Percentiles rank a stretch among this genome's conserved stretches.
These are phyloP conservation scores for Polymyxa betae DNA, from an alignment of 208 protist genomes.

Conservation along the genomic window DNA sequence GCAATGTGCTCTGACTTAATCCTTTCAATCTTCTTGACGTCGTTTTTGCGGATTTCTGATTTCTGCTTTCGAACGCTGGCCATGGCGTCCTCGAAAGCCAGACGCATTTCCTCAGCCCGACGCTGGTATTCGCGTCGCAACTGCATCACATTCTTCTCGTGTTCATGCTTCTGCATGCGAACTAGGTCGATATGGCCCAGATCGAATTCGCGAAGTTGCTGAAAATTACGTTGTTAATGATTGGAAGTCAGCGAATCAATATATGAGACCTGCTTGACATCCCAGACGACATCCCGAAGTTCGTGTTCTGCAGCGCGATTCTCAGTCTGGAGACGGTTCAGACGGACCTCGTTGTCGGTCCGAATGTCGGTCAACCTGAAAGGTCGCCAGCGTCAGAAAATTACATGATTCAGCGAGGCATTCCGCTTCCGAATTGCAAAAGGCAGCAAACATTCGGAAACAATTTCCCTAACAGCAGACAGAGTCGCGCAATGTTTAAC, in stretches of 20 bases:
- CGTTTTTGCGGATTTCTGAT: not conserved
- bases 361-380: constrained; percentile 6
- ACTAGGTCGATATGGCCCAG: constrained; percentile 39
- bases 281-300: constrained; percentile 19
- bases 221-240: not conserved
- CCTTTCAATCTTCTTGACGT: constrained; percentile 52
- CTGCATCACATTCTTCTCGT: constrained; percentile 52
- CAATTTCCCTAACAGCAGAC: too few species aligned
- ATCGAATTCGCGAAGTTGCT: not conserved
- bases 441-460: too few species aligned
- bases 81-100: constrained; percentile 36
- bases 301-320: constrained; percentile 39
- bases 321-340: constrained; percentile 8
- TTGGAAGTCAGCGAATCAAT: not conserved
- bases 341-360: not conserved
- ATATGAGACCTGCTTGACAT: not conserved
- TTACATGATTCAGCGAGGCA: not conserved
- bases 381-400: not conserved
- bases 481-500: too few species aligned
- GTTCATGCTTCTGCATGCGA: constrained; percentile 47
- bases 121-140: constrained; percentile 10
- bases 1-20: constrained; percentile 39
- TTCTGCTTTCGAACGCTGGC: not conserved
- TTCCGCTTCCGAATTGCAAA: not conserved
- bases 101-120: not conserved